A percentile compares a stretch with the other conserved stretches of the same genome.
These are phyloP conservation scores for Cotoneaster glaucophyllus DNA, from an alignment of 306 rosid genomes.

Conservation along the genomic window DNA sequence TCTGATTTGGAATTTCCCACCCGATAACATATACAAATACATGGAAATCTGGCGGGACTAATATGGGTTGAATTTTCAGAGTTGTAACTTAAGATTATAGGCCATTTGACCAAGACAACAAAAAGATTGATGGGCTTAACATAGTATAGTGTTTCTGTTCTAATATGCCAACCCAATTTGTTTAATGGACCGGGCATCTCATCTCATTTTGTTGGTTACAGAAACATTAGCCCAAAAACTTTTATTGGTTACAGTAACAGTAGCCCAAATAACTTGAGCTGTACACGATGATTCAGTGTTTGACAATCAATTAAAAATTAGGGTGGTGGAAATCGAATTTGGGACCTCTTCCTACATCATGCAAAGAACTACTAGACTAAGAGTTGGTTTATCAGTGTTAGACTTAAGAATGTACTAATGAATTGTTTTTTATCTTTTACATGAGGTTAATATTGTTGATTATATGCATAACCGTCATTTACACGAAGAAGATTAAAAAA, in stretches of 20 bases:
- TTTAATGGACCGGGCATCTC: neutral
- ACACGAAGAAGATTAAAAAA: no score
- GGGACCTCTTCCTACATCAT: neutral
- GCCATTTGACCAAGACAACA: neutral
- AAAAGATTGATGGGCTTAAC: neutral
- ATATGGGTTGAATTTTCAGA: no score
- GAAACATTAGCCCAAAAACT: no score
- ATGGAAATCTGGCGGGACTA: neutral
- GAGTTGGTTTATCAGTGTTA: neutral
- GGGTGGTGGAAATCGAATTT: neutral
- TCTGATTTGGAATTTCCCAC: neutral
- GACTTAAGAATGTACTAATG: no score
- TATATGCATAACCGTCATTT: neutral
- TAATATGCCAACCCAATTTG: neutral
- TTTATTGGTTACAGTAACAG: neutral
- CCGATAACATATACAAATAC: neutral
- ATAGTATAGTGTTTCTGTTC: neutral
- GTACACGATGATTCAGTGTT: neutral
- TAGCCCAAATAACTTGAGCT: neutral
- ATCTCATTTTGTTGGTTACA: neutral
- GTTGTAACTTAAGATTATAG: neutral
- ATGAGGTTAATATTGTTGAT: neutral
- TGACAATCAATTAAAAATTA: neutral
- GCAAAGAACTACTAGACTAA: no score
- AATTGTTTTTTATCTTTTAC: neutral